Percentiles rank a stretch among this genome's conserved stretches.
Conservation (phyloP, 2,329 filamentous ascomycete species). For the Orbilia quercus region DNA sequence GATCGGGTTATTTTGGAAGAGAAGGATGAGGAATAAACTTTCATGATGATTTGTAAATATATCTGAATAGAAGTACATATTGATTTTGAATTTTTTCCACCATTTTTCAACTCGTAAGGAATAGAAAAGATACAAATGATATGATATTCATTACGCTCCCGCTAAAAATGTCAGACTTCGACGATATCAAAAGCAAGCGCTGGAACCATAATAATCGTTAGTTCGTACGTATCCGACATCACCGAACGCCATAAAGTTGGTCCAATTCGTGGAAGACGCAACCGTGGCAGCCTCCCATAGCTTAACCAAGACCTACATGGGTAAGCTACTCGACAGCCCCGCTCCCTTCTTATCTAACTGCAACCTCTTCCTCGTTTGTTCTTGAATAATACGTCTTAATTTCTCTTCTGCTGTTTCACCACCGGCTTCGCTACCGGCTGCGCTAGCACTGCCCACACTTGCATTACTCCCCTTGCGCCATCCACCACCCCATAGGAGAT, state of each 20-base stretch:
- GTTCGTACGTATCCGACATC: too few relatives aligned
- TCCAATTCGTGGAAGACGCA: too few relatives aligned
- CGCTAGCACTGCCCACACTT: slow-evolving; percentile 31
- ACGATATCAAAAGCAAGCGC: background rate
- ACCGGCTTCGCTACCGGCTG: slow-evolving; percentile 34
- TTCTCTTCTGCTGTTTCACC: slow-evolving; percentile 49
- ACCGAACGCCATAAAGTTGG: too few relatives aligned
- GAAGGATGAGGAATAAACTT: slow-evolving; percentile 1
- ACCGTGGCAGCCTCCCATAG: too few relatives aligned
- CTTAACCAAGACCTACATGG: slow-evolving; percentile 25
- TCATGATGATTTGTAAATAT: slow-evolving; percentile 21
- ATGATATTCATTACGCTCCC: slow-evolving; percentile 37
- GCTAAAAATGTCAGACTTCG: slow-evolving; percentile 19
- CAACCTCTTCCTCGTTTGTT: slow-evolving; percentile 46
- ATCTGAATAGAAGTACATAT: slow-evolving; percentile 2
- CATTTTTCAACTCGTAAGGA: slow-evolving; percentile 1
- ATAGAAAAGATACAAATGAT: slow-evolving; percentile 16
- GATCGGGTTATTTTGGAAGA: slow-evolving; percentile 31
- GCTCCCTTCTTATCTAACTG: slow-evolving; percentile 51
- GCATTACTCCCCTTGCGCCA: slow-evolving; percentile 42
- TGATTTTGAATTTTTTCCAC: background rate
- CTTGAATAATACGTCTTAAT: slow-evolving; percentile 52
- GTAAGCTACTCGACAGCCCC: slow-evolving; percentile 46
- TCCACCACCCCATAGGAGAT: slow-evolving; percentile 49
- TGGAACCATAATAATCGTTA: slow-evolving; percentile 10